Base-by-base conservation (phyloP, 1,284 basidiomycete species). In the Cryptococcus sp. region DNA sequence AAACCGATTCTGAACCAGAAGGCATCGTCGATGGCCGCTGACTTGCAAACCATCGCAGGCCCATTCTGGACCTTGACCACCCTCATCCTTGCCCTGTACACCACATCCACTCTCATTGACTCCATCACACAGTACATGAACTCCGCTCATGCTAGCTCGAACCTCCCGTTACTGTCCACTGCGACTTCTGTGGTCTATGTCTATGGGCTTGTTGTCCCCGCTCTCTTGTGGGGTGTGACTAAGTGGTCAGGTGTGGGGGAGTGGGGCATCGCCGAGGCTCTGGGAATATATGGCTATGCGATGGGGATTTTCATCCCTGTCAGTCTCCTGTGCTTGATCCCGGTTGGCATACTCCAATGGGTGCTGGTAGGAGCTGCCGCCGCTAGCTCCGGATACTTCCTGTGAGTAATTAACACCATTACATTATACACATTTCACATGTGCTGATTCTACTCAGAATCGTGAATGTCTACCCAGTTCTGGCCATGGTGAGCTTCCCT, bases 31-130 rank as follows among this genome's bases (percentile, higher is more conserved):
- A 4, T 20, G 35, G 24, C 13, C 5, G 15, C 45, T 48, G 20
- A 38, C 42, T 42, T 24, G 50, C 28, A 38, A 38, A 12, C 16
- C 45, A 13, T 21, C 15, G 16, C 61, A 79, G 92, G 93, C 1
- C 91, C 93, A 0, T 96, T 97, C 79, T 97, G 93, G 93, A 89
- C 91, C 0, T 82, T 94, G 48, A 93, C 91, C 0, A 95, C 92
- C 1, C 84, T 96, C 62, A 88, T 95, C 50, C 90, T 96, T 70
- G 82, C 86, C 1, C 84, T 96, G 54, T 96, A 93, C 79, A 84
- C 94, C 56, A 93, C 89, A 36, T 94, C 92, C 0, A 91, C 89
- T 21, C 84, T 96, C 44, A 89, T 87, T 1, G 84, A 88, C 7
- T 89, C 89, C 40, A 87, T 96, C 65, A 80, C 86, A 1, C 82